phyloP scores from a whole-genome alignment of 2,329 filamentous ascomycete genomes.

The Rugonectria rugulosa region DNA sequence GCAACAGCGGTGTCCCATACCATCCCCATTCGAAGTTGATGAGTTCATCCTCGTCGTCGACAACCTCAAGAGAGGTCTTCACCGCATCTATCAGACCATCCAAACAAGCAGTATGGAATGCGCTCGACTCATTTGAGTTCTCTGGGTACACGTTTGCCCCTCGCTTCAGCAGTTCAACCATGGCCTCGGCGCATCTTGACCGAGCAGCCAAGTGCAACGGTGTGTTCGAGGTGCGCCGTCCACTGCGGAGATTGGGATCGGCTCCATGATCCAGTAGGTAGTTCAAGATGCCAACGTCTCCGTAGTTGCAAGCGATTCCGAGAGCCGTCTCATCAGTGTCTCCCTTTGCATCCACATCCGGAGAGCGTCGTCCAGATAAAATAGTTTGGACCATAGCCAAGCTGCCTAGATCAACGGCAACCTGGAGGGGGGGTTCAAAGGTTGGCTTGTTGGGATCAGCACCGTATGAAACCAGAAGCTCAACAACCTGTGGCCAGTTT shows the following conservation, averaged over 20 bases:
- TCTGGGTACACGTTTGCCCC: slow-evolving; percentile 21
- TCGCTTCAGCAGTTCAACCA: slow-evolving; percentile 27
- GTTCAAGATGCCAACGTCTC: slow-evolving; percentile 22
- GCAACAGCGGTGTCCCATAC: slow-evolving; percentile 21
- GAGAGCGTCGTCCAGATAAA: slow-evolving; percentile 13
- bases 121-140: slow-evolving; percentile 11
- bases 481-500: slow-evolving; percentile 12
- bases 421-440: slow-evolving; percentile 21
- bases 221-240: slow-evolving; percentile 12
- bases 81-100: slow-evolving; percentile 19
- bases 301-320: slow-evolving; percentile 17
- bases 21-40: slow-evolving; percentile 30
- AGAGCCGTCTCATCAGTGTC: slow-evolving; percentile 21
- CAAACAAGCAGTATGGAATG: slow-evolving; percentile 24
- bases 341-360: slow-evolving; percentile 15
- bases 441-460: slow-evolving; percentile 24
- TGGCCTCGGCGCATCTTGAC: not conserved
- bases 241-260: slow-evolving; percentile 25
- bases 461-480: slow-evolving; percentile 20
- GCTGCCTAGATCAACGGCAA: slow-evolving; percentile 24
- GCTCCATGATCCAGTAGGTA: slow-evolving; percentile 30
- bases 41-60: slow-evolving; percentile 16
- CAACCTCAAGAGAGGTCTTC: slow-evolving; percentile 19
- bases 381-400: slow-evolving; percentile 17
- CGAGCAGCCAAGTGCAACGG: slow-evolving; percentile 22